These are phyloP conservation scores for Scutellaria galericulata DNA, from an alignment of 257 asterid genomes.

Conservation along the genomic window DNA sequence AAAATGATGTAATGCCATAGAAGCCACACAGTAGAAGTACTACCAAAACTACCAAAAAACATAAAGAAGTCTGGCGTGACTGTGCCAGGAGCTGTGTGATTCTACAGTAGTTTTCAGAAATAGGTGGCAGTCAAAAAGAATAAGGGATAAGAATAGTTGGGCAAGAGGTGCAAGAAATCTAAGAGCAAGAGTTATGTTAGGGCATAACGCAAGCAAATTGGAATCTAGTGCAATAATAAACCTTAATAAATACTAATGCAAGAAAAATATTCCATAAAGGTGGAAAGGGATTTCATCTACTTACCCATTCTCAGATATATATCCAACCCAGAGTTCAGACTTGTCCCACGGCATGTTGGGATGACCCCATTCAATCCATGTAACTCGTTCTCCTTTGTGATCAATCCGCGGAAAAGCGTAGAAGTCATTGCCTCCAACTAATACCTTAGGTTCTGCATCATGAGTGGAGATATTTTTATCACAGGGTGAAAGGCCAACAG, in stretches of 20 bases:
- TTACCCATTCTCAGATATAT: slow-evolving; percentile 82
- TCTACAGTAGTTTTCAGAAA: neutral
- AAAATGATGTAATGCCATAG: neutral
- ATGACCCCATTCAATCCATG: slow-evolving; percentile 98
- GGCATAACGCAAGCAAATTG: slow-evolving; percentile 5
- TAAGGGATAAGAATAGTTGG: neutral
- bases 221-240: slow-evolving; percentile 25
- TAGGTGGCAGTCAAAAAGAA: slow-evolving; percentile 1
- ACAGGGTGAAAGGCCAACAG: slow-evolving; percentile 6
- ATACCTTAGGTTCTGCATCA: slow-evolving; percentile 71
- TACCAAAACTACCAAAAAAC: neutral
- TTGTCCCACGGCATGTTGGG: slow-evolving; percentile 99
- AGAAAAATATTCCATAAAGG: slow-evolving; percentile 12
- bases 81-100: neutral
- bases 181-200: slow-evolving; percentile 4
- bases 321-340: slow-evolving; percentile 99
- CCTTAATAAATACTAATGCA: slow-evolving; percentile 17
- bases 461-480: slow-evolving; percentile 19
- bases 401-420: slow-evolving; percentile 96
- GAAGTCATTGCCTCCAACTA: slow-evolving; percentile 81
- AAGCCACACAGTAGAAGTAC: neutral
- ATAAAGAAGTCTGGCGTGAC: neutral
- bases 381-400: slow-evolving; percentile 76
- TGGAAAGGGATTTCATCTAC: slow-evolving; percentile 8
- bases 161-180: slow-evolving; percentile 15